These are phyloP conservation scores for Phytophthora vignae DNA, from an alignment of 352 stramenopile species.

Conservation along the genomic window DNA sequence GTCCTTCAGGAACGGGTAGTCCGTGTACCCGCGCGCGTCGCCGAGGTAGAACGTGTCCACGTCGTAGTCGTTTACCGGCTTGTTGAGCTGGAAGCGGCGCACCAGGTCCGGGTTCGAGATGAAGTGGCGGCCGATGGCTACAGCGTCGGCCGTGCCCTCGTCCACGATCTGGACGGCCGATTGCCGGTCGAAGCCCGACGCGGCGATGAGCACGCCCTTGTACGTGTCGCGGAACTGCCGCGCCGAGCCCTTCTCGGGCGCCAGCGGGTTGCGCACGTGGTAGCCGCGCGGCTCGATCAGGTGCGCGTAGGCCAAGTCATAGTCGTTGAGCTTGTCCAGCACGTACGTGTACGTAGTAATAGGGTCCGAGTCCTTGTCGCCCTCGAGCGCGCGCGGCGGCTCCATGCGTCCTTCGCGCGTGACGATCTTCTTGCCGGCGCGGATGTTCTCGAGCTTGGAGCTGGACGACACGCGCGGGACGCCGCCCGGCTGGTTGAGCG, in stretches of 20 bases:
- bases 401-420: constrained; percentile 55
- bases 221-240: constrained; percentile 64
- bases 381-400: constrained; percentile 67
- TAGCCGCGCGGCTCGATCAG: constrained; percentile 36
- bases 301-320: constrained; percentile 60
- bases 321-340: constrained; percentile 40
- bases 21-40: constrained; percentile 56
- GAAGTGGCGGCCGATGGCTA: constrained; percentile 74
- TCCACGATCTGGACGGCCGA: constrained; percentile 59
- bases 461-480: too few species aligned
- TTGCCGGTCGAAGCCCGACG: constrained; percentile 61
- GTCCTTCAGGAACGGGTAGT: constrained; percentile 50
- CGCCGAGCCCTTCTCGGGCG: constrained; percentile 45
- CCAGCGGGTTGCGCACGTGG: constrained; percentile 45
- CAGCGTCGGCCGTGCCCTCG: constrained; percentile 59
- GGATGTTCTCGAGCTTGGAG: constrained; percentile 39
- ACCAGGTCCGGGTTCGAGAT: constrained; percentile 84
- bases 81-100: constrained; percentile 54
- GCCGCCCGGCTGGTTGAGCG: too few species aligned
- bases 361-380: constrained; percentile 39
- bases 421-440: constrained; percentile 44
- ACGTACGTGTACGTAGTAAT: constrained; percentile 41
- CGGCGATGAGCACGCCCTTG: constrained; percentile 65
- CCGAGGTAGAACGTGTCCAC: constrained; percentile 55
- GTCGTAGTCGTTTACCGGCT: constrained; percentile 55